These are phyloP conservation scores for Parachaetomium inaequale DNA, from an alignment of 495 filamentous ascomycete genomes.

Conservation along the genomic window DNA sequence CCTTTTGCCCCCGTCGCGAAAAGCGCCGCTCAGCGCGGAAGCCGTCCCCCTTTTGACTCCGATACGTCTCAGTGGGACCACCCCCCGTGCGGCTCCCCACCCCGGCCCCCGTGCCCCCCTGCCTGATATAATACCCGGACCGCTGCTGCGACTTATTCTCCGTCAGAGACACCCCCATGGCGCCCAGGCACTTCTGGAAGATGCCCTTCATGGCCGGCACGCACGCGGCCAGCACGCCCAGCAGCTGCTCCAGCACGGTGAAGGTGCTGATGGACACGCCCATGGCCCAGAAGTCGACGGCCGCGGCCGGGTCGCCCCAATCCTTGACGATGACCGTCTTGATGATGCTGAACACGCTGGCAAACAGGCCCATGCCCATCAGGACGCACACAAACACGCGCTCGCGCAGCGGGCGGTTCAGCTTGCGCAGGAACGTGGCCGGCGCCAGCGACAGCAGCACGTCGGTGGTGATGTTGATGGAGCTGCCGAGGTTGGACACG, in stretches of 20 bases:
- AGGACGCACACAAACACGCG: slow-evolving; percentile 29
- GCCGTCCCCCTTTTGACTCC: slow-evolving; percentile 2
- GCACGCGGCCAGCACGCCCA: slow-evolving; percentile 29
- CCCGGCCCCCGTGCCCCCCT: not conserved
- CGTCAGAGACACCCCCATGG: slow-evolving; percentile 22
- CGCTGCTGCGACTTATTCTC: slow-evolving; percentile 10
- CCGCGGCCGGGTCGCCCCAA: slow-evolving; percentile 15
- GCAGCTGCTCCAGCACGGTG: slow-evolving; percentile 26
- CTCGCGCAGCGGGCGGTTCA: slow-evolving; percentile 29
- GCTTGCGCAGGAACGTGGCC: slow-evolving; percentile 25
- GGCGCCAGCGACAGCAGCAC: slow-evolving; percentile 27
- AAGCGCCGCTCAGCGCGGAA: not conserved
- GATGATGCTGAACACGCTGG: slow-evolving; percentile 21
- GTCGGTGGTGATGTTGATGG: slow-evolving; percentile 30
- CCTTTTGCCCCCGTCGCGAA: slow-evolving; percentile 2
- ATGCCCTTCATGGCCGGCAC: slow-evolving; percentile 27
- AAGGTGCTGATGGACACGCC: slow-evolving; percentile 28
- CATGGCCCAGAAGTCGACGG: slow-evolving; percentile 20
- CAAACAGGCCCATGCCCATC: slow-evolving; percentile 31
- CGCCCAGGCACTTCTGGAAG: slow-evolving; percentile 19
- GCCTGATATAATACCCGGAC: slow-evolving; percentile 5
- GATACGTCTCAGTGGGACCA: slow-evolving; percentile 3
- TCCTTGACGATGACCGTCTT: slow-evolving; percentile 28
- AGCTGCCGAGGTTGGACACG: slow-evolving; percentile 23
- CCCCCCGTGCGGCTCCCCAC: slow-evolving; percentile 3